phyloP scores from a whole-genome alignment of 331 rosid genomes.

The Malus hybrid region DNA sequence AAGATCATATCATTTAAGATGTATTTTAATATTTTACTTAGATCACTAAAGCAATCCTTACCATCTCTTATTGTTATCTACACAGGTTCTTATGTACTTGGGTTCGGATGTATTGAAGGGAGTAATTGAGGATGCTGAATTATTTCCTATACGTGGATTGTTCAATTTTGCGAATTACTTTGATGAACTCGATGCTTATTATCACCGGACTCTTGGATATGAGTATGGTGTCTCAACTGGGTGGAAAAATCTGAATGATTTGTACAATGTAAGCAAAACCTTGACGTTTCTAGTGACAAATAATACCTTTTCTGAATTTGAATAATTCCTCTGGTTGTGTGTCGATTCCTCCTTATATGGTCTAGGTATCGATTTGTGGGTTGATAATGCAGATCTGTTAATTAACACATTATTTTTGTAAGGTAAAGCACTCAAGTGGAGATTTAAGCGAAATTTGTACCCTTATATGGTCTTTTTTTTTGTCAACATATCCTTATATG shows the following conservation, averaged over 20 bases:
- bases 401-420: neutral
- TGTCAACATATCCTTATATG: neutral
- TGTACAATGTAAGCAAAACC: constrained; percentile 70
- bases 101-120: constrained; percentile 70
- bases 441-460: neutral
- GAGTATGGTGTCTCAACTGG: constrained; percentile 81
- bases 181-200: constrained; percentile 80
- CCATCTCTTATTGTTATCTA: constrained; percentile 1
- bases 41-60: constrained; percentile 15
- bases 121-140: constrained; percentile 70
- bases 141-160: constrained; percentile 94
- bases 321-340: neutral
- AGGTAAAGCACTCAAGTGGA: neutral
- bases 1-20: neutral
- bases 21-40: constrained; percentile 5
- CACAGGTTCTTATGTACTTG: constrained; percentile 90
- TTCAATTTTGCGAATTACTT: constrained; percentile 72
- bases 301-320: neutral
- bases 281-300: neutral
- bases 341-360: neutral
- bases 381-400: neutral
- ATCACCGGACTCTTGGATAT: constrained; percentile 56
- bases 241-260: constrained; percentile 64
- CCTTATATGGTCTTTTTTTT: too few species aligned
- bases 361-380: neutral